Conservation (phyloP, 441 rosid species). For the Erysimum cheiri region DNA sequence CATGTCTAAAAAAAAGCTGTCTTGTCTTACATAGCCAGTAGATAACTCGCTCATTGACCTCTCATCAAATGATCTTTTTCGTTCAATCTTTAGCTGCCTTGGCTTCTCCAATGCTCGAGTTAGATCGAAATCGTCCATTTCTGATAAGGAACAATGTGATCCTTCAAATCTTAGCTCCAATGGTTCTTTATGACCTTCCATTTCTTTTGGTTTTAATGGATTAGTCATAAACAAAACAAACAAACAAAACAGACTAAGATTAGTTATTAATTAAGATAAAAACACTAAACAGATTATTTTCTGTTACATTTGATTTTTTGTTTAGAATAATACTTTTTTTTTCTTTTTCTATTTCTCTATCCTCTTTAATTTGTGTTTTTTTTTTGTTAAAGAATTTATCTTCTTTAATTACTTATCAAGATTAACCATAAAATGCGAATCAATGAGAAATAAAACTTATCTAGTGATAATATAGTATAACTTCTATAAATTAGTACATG, state of each 20-base stretch:
- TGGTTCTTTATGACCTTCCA: slow-evolving; percentile 56
- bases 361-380: too few species aligned
- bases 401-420: too few species aligned
- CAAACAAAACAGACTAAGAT: background rate
- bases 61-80: slow-evolving; percentile 90
- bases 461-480: too few species aligned
- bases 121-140: slow-evolving; percentile 77
- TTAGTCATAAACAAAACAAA: background rate
- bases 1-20: slow-evolving; percentile 54
- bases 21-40: slow-evolving; percentile 58
- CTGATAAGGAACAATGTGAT: slow-evolving; percentile 66
- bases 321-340: too few species aligned
- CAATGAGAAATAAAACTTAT: too few species aligned
- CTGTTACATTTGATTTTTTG: too few species aligned
- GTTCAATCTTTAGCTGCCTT: slow-evolving; percentile 67
- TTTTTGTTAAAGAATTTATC: too few species aligned
- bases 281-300: slow-evolving; percentile 1
- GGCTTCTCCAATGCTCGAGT: slow-evolving; percentile 79
- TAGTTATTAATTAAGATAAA: slow-evolving; percentile 18
- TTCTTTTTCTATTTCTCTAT: too few species aligned
- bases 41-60: slow-evolving; percentile 81
- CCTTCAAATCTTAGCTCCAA: slow-evolving; percentile 57
- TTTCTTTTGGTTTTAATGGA: slow-evolving; percentile 43
- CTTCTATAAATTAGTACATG: too few species aligned
- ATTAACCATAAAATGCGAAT: too few species aligned